Evolutionary conservation across 257 asterid species (phyloP).

Genomic region (Solanum pinnatisectum): DNA sequence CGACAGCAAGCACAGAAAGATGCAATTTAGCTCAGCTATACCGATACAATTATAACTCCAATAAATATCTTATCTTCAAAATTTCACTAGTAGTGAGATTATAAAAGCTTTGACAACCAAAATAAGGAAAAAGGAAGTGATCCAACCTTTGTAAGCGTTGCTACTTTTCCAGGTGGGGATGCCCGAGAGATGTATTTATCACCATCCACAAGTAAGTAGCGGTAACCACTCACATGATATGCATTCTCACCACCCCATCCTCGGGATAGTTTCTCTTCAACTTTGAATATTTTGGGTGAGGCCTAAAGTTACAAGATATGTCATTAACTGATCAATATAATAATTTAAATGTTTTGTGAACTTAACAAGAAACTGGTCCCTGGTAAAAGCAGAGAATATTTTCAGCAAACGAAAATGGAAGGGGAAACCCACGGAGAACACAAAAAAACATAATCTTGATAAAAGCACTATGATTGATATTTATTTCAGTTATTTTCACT

Average conservation of each 20-base stretch:
- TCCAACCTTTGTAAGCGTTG: constrained; percentile 80
- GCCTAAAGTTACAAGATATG: constrained; percentile 41
- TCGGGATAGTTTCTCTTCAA: constrained; percentile 92
- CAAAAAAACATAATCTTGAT: not conserved
- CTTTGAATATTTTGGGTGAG: constrained; percentile 51
- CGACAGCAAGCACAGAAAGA: not conserved
- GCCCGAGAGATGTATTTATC: constrained; percentile 74
- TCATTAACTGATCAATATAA: not conserved
- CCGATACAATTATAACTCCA: not conserved
- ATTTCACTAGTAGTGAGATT: not conserved
- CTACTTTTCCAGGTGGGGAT: constrained; percentile 96
- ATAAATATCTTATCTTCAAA: not conserved
- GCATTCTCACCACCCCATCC: constrained; percentile 99
- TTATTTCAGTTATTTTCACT: not conserved
- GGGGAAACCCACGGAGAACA: not conserved
- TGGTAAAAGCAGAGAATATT: not conserved
- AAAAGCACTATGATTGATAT: not conserved
- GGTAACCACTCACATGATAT: constrained; percentile 91
- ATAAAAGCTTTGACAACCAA: not conserved
- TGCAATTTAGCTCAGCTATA: not conserved
- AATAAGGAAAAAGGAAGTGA: not conserved
- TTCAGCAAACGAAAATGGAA: not conserved
- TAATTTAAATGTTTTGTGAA: too few species aligned
- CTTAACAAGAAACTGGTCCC: too few species aligned
- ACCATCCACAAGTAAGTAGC: constrained; percentile 82